Evolutionary conservation across 1,139 yeast genomes (phyloP), one percentile per base, ranked within the genome.

Genomic region (Hansenula sp.): DNA sequence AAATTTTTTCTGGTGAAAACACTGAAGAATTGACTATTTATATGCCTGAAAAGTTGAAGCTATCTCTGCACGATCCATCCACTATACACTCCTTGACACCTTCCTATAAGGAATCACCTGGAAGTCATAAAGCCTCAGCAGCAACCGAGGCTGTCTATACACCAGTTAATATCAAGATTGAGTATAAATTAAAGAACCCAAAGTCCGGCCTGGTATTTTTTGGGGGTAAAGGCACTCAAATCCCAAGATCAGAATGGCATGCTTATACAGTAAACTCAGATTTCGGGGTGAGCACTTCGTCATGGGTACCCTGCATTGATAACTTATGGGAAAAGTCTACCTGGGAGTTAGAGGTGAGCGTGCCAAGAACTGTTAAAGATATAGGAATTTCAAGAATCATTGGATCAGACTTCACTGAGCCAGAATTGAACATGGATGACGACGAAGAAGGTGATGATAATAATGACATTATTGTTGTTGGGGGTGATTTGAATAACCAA

Each of bases 271-370:
- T 79, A 1, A 91, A 93, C 58, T 74, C 88, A 4, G 91, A 89
- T 25, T 68, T 81, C 40, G 90, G 90, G 18, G 74, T 86, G 9
- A 80, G 95, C 13, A 87, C 98, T 0, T 87, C 96, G 2, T 84
- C 90, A 18, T 94, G 99, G 99, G 86, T 93, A 39, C 99, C 99
- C 0, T 94, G 99, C 60, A 74, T 93, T 5, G 98, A 94, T 54
- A 88, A 86, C 40, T 63, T 90, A 32, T 85, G 93, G 79, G 97
- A 90, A 55, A 78, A 90, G 47, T 84, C 87, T 39, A 86, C 97
- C 0, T 94, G 99, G 99, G 90, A 91, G 48, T 63, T 94, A 15
- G 95, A 89, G 56, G 71, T 94, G 15, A 79, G 83, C 48, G 80
- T 89, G 1, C 96, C 97, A 0, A 76, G 90, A 54, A 84, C 94